Percentiles rank a stretch among this genome's conserved stretches.
Evolutionary conservation across 345 rosid species (phyloP).

Genomic region (Gossypioides kirkii): DNA sequence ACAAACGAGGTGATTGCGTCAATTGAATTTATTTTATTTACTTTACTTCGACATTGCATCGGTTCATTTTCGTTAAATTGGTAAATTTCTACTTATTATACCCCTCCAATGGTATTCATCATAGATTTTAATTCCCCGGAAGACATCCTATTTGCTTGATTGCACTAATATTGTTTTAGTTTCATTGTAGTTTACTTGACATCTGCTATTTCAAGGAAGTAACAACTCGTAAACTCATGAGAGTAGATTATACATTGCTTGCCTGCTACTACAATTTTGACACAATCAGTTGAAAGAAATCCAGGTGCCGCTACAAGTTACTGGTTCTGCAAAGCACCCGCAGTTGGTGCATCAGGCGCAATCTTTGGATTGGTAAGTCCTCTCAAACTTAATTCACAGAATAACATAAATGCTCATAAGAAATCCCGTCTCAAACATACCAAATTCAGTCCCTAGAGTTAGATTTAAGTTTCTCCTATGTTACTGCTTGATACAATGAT

Average conservation of each 20-base stretch:
- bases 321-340: constrained; percentile 58
- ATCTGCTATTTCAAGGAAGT: too few species aligned
- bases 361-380: constrained; percentile 77
- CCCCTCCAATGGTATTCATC: too few species aligned
- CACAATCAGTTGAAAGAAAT: constrained; percentile 26
- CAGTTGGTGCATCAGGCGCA: constrained; percentile 95
- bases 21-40: background rate
- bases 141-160: too few species aligned
- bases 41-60: background rate
- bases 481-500: background rate
- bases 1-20: background rate
- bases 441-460: too few species aligned
- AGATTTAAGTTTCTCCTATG: background rate
- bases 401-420: background rate
- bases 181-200: too few species aligned
- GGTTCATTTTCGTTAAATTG: background rate
- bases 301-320: constrained; percentile 82
- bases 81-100: too few species aligned
- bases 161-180: too few species aligned
- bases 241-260: constrained; percentile 46
- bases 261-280: constrained; percentile 16
- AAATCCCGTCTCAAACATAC: too few species aligned
- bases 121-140: background rate
- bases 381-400: background rate
- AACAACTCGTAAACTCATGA: too few species aligned